phyloP scores from a whole-genome alignment of 2,329 filamentous ascomycete species.

The Pseudogymnoascus pannorum region DNA sequence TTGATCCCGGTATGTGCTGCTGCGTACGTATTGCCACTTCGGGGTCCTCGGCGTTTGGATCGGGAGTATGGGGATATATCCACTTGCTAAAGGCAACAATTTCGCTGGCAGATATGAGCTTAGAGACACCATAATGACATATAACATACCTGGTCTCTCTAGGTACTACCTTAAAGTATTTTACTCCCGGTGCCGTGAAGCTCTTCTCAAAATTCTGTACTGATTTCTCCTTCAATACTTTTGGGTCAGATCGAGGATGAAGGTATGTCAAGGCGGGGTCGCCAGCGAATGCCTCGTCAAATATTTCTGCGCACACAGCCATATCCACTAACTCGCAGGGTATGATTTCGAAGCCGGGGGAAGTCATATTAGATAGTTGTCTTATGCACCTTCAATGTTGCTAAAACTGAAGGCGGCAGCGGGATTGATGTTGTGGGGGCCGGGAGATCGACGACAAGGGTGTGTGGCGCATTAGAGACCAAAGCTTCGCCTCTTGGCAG shows the following conservation, averaged over 20 bases:
- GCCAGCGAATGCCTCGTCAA: neutral
- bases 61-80: constrained; percentile 4
- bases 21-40: constrained; percentile 4
- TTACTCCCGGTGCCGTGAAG: neutral
- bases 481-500: neutral
- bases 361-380: neutral
- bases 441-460: neutral
- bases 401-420: neutral
- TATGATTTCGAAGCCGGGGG: neutral
- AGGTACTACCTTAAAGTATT: neutral
- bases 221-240: constrained; percentile 1
- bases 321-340: neutral
- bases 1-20: neutral
- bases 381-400: neutral
- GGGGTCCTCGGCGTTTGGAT: neutral
- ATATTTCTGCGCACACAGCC: constrained; percentile 5
- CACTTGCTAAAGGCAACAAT: constrained; percentile 8
- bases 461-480: neutral
- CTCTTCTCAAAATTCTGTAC: neutral
- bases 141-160: neutral
- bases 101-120: neutral
- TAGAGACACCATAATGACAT: neutral
- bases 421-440: neutral
- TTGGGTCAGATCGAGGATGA: neutral
- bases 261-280: constrained; percentile 5